Conservation (phyloP, 495 filamentous ascomycete species). For the Entonaema liquescens region DNA sequence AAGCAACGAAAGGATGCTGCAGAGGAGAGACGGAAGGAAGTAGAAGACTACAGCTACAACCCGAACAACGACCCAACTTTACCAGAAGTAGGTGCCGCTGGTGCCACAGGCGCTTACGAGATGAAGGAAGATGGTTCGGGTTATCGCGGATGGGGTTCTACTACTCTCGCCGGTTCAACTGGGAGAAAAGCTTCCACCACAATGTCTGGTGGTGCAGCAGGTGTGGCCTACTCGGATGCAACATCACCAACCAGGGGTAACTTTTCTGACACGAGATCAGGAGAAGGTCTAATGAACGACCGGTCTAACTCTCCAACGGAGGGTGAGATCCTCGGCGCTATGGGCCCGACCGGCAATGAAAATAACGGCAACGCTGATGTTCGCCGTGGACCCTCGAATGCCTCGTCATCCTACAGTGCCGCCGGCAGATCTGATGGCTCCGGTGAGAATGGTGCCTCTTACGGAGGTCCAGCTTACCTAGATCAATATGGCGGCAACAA, state of each 20-base stretch:
- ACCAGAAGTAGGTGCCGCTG: constrained; percentile 64
- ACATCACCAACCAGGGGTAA: constrained; percentile 74
- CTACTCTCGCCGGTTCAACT: constrained; percentile 70
- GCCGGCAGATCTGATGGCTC: constrained; percentile 85
- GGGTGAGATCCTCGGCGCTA: constrained; percentile 71
- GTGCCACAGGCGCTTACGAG: constrained; percentile 67
- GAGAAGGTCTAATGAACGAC: constrained; percentile 70
- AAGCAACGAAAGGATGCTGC: constrained; percentile 85
- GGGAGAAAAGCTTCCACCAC: constrained; percentile 87
- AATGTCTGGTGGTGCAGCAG: constrained; percentile 76
- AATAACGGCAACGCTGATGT: constrained; percentile 70
- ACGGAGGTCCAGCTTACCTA: constrained; percentile 59
- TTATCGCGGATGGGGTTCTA: constrained; percentile 96
- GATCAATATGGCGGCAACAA: constrained; percentile 63
- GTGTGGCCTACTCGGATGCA: constrained; percentile 76
- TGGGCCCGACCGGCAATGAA: constrained; percentile 74
- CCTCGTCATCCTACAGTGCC: constrained; percentile 93
- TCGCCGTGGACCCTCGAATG: constrained; percentile 91
- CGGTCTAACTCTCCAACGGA: constrained; percentile 69
- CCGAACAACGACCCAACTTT: constrained; percentile 91
- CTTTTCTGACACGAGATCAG: constrained; percentile 76
- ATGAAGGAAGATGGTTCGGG: constrained; percentile 76
- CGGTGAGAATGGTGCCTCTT: constrained; percentile 67
- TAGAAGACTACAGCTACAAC: constrained; percentile 96
- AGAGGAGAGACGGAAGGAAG: constrained; percentile 89